Percentiles rank a stretch among this genome's conserved stretches.
phyloP scores from a whole-genome alignment of 1,139 yeast genomes.

The Williopsis jadinii region DNA sequence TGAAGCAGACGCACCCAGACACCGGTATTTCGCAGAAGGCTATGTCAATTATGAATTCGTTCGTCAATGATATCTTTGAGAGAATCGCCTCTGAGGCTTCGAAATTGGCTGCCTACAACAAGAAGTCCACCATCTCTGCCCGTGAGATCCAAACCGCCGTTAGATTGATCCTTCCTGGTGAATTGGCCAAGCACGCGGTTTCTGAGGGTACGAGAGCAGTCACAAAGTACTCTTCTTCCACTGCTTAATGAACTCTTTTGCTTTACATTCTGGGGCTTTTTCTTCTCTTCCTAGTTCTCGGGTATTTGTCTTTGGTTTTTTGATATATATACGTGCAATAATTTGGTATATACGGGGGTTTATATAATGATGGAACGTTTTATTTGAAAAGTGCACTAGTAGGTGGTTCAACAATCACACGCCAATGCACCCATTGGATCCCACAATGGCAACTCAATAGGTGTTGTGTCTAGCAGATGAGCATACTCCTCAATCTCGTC shows the following conservation, averaged over 20 bases:
- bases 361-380: too few species aligned
- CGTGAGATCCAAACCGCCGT: constrained; percentile 99
- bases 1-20: constrained; percentile 99
- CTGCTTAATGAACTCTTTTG: constrained; percentile 26
- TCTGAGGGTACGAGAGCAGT: constrained; percentile 99
- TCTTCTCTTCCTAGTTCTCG: neutral
- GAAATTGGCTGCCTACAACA: constrained; percentile 98
- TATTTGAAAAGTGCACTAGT: too few species aligned
- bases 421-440: constrained; percentile 90
- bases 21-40: constrained; percentile 99
- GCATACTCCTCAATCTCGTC: constrained; percentile 40
- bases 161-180: constrained; percentile 98
- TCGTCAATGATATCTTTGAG: constrained; percentile 93
- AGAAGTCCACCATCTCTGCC: constrained; percentile 97
- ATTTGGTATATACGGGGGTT: neutral
- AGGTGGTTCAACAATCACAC: constrained; percentile 3
- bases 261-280: constrained; percentile 4
- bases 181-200: constrained; percentile 98
- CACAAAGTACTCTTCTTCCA: constrained; percentile 93
- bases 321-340: neutral
- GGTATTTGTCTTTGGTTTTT: constrained; percentile 6
- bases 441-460: constrained; percentile 61
- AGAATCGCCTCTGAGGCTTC: constrained; percentile 98
- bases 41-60: constrained; percentile 98
- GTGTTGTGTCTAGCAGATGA: constrained; percentile 42